Percentiles rank a stretch among this genome's conserved stretches.
Evolutionary conservation across 805 yeast species (phyloP).

Genomic region (Zygosaccharomyces rouxii): DNA sequence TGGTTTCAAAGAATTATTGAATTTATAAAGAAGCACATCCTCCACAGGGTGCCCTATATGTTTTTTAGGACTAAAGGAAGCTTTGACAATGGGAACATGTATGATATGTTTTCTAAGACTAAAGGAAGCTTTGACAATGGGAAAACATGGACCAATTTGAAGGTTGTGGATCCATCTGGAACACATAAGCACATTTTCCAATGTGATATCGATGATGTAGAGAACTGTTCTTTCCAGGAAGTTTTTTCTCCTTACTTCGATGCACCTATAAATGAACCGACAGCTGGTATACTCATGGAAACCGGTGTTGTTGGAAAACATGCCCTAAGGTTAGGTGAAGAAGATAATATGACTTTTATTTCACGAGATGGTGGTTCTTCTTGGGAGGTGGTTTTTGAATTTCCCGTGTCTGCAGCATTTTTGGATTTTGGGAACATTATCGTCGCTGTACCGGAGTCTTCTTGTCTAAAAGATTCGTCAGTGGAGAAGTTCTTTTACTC

Average conservation of each 20-base stretch:
- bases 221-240: slow-evolving; percentile 47
- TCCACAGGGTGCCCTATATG: slow-evolving; percentile 5
- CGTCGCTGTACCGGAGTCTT: slow-evolving; percentile 44
- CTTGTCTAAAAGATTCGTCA: slow-evolving; percentile 36
- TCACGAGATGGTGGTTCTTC: slow-evolving; percentile 72
- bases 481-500: slow-evolving; percentile 47
- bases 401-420: slow-evolving; percentile 50
- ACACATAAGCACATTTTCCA: slow-evolving; percentile 34
- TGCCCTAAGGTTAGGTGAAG: slow-evolving; percentile 1
- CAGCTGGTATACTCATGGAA: slow-evolving; percentile 44
- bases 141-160: slow-evolving; percentile 44
- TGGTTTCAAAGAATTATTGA: slow-evolving; percentile 5
- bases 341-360: slow-evolving; percentile 44
- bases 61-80: background rate
- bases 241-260: slow-evolving; percentile 24
- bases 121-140: slow-evolving; percentile 51
- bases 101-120: slow-evolving; percentile 28
- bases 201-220: slow-evolving; percentile 31
- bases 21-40: slow-evolving; percentile 18
- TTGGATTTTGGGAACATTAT: slow-evolving; percentile 78
- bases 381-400: slow-evolving; percentile 55
- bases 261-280: slow-evolving; percentile 44
- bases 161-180: slow-evolving; percentile 38
- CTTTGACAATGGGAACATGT: too few relatives aligned
- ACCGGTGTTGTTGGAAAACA: slow-evolving; percentile 18